phyloP scores from a whole-genome alignment of 257 asterid genomes.

The Petunia secreta region DNA sequence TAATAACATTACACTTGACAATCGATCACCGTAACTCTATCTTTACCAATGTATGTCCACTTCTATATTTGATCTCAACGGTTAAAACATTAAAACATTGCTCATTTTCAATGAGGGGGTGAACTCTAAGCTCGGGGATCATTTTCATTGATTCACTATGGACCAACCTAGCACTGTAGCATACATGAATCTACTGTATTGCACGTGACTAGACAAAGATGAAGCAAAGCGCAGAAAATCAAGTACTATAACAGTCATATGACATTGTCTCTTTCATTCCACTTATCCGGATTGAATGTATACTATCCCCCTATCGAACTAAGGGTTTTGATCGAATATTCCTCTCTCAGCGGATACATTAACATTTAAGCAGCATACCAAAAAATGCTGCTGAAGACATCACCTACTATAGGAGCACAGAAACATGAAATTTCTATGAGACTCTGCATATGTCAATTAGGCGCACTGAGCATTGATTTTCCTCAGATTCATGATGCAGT shows the following conservation, averaged over 20 bases:
- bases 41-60: neutral
- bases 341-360: neutral
- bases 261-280: neutral
- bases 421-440: neutral
- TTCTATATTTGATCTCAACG: neutral
- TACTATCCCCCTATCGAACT: too few relatives aligned
- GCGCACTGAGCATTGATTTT: neutral
- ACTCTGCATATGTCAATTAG: neutral
- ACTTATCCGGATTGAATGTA: too few relatives aligned
- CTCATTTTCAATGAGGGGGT: neutral
- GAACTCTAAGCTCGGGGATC: slow-evolving; percentile 7
- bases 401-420: slow-evolving; percentile 3
- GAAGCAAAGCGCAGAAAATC: neutral
- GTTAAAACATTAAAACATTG: too few relatives aligned
- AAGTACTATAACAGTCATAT: neutral
- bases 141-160: neutral
- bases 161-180: neutral
- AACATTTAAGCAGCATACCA: neutral
- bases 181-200: too few relatives aligned
- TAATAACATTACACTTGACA: too few relatives aligned
- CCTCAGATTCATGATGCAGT: neutral
- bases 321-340: too few relatives aligned
- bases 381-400: neutral
- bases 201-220: neutral
- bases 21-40: neutral